Evolutionary conservation across 106 monocot genomes (phyloP).

Genomic region (Alisma plantagoaquatica): DNA sequence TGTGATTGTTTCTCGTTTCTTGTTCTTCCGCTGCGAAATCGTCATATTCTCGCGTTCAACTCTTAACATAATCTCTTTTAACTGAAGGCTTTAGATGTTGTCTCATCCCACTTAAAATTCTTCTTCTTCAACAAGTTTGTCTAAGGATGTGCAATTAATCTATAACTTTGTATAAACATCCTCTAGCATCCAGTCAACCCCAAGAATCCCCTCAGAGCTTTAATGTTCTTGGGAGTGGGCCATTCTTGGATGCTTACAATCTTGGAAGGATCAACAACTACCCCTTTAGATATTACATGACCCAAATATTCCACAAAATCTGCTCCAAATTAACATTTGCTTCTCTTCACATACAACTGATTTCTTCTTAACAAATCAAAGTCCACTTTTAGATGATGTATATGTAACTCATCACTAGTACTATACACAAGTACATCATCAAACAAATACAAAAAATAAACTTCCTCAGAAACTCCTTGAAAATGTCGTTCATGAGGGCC

Average conservation of each 20-base stretch:
- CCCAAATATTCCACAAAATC: neutral
- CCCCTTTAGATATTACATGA: neutral
- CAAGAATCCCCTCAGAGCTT: neutral
- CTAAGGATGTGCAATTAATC: neutral
- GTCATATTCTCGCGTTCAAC: too few relatives aligned
- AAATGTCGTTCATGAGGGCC: neutral
- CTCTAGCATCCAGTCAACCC: constrained; percentile 1
- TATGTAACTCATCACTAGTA: neutral
- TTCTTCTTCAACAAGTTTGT: neutral
- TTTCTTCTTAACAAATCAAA: neutral
- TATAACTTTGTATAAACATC: constrained; percentile 1
- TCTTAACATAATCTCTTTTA: too few relatives aligned
- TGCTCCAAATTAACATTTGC: neutral
- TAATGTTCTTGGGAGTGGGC: neutral
- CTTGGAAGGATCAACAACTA: neutral
- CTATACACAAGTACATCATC: constrained; percentile 1
- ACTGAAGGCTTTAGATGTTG: neutral
- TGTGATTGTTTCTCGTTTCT: too few relatives aligned
- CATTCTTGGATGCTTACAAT: neutral
- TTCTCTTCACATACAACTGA: neutral
- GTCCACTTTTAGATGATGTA: neutral
- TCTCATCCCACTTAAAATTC: neutral
- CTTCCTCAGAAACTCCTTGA: neutral
- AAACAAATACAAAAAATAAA: neutral
- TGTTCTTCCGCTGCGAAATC: too few relatives aligned